Percentiles rank a stretch among this genome's conserved stretches.
Evolutionary conservation across 352 stramenopile species (phyloP).

Genomic region (Phytophthora ohioensis): DNA sequence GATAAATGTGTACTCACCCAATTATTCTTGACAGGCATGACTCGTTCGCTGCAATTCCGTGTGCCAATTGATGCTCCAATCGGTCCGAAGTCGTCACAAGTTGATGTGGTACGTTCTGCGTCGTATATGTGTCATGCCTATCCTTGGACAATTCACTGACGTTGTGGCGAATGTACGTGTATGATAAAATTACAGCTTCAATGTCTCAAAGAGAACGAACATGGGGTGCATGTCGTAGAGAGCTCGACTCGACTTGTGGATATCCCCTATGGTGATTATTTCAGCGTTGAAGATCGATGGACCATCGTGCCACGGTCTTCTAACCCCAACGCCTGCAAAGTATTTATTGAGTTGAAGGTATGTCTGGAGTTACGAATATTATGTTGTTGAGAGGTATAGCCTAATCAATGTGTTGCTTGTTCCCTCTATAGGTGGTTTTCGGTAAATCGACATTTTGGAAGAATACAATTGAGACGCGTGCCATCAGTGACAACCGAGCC

Average conservation of each 20-base stretch:
- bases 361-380: neutral
- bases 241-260: conserved; percentile 83
- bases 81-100: conserved; percentile 82
- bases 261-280: conserved; percentile 90
- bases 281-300: conserved; percentile 87
- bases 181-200: conserved; percentile 52
- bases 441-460: conserved; percentile 89
- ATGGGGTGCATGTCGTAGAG: conserved; percentile 64
- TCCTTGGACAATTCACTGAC: conserved; percentile 10
- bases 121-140: neutral
- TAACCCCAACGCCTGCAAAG: conserved; percentile 53
- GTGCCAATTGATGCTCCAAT: conserved; percentile 84
- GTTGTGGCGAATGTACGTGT: neutral
- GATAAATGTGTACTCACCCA: neutral
- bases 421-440: conserved; percentile 65
- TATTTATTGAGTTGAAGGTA: conserved; percentile 85
- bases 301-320: conserved; percentile 65
- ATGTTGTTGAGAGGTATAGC: neutral
- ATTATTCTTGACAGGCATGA: conserved; percentile 48
- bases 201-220: conserved; percentile 58
- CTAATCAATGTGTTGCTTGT: conserved; percentile 5
- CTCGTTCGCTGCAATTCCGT: conserved; percentile 76
- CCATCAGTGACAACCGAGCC: conserved; percentile 74
- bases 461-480: conserved; percentile 77
- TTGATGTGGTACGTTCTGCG: conserved; percentile 65